A percentile compares a stretch with the other conserved stretches of the same genome.
These are phyloP conservation scores for Chlorella sp. DNA, from an alignment of 139 green algal species.

Conservation along the genomic window DNA sequence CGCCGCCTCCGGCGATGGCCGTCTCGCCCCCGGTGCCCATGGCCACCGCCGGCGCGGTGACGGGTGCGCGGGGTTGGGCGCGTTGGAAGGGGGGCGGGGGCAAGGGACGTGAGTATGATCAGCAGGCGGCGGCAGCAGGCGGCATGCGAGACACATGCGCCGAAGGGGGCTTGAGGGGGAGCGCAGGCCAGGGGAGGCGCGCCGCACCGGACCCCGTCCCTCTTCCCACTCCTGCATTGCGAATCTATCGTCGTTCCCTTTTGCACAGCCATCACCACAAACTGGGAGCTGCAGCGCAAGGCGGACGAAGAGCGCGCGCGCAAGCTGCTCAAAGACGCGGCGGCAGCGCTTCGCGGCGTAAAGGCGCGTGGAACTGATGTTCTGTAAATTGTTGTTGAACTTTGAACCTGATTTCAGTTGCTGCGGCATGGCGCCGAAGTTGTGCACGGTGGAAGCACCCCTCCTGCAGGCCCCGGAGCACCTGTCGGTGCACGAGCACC, in stretches of 20 bases:
- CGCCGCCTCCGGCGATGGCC: too few relatives aligned
- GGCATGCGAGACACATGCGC: neutral
- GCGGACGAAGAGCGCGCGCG: slow-evolving; percentile 21
- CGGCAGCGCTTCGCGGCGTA: neutral
- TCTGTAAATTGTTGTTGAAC: neutral
- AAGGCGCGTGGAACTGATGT: neutral
- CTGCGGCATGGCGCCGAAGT: neutral
- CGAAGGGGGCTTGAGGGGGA: too few relatives aligned
- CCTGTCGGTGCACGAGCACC: neutral
- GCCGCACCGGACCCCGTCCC: neutral
- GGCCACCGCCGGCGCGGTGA: slow-evolving; percentile 10
- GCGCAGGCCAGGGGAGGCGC: too few relatives aligned
- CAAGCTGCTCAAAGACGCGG: slow-evolving; percentile 5
- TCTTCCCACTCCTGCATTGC: neutral
- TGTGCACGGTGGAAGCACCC: neutral
- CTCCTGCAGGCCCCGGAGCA: neutral
- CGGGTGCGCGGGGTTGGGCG: neutral
- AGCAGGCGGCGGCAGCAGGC: too few relatives aligned
- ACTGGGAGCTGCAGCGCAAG: slow-evolving; percentile 26
- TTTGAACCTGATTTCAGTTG: neutral
- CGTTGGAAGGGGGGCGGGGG: neutral
- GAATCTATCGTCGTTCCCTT: neutral
- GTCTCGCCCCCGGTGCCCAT: slow-evolving; percentile 19
- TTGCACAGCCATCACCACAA: slow-evolving; percentile 8
- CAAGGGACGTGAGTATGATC: neutral